Percentiles rank a stretch among this genome's conserved stretches.
phyloP scores from a whole-genome alignment of 148 eudicot genomes.

The Cornus kousa region DNA sequence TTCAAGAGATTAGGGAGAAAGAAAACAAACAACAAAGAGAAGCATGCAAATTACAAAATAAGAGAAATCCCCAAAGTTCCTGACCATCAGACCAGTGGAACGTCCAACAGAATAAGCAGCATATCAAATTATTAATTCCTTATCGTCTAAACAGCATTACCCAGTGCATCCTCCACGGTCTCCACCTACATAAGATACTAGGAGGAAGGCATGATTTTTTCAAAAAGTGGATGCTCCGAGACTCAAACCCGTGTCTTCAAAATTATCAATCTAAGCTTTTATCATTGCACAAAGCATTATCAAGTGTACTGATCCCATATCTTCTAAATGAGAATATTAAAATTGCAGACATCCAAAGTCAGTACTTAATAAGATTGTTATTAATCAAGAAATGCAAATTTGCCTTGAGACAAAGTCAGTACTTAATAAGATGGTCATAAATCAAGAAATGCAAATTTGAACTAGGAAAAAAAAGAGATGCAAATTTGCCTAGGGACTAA shows the following conservation, averaged over 20 bases:
- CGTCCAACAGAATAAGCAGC: neutral
- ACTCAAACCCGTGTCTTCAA: no score
- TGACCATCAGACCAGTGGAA: neutral
- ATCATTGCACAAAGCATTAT: no score
- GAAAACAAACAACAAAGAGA: neutral
- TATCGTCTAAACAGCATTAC: no score
- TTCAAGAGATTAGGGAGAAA: no score
- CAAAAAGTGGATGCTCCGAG: no score
- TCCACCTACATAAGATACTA: no score
- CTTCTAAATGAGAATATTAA: constrained; percentile 2
- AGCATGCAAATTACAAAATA: neutral
- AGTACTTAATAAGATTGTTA: neutral
- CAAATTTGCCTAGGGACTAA: neutral
- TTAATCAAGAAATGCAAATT: no score
- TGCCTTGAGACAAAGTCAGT: neutral
- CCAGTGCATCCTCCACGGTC: no score
- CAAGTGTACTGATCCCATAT: neutral
- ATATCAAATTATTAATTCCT: neutral
- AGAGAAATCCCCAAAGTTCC: neutral
- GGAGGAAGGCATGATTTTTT: no score
- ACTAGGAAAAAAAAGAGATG: no score
- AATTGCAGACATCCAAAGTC: neutral
- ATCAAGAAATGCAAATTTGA: no score
- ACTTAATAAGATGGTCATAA: neutral
- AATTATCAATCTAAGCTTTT: no score